phyloP scores from a whole-genome alignment of 75 land plant species.

The Cupressus sempervirens region DNA sequence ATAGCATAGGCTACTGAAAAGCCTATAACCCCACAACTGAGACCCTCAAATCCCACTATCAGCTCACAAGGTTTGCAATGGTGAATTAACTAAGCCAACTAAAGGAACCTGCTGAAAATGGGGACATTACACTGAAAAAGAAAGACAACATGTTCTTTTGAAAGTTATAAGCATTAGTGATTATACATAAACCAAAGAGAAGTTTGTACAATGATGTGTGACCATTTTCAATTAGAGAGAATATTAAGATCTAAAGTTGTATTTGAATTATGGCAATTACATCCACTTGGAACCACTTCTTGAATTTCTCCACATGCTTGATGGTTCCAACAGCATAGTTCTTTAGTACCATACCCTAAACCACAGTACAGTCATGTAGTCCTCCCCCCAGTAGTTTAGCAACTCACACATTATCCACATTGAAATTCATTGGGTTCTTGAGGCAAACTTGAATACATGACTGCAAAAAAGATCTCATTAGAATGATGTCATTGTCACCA shows the following conservation, averaged over 20 bases:
- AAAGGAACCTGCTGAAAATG: too few relatives aligned
- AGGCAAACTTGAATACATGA: conserved; percentile 98
- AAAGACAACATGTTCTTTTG: too few relatives aligned
- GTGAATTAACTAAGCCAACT: too few relatives aligned
- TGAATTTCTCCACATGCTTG: conserved; percentile 72
- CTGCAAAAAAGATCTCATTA: conserved; percentile 35
- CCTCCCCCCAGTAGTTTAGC: conserved; percentile 96
- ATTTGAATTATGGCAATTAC: not conserved
- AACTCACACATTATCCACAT: too few relatives aligned
- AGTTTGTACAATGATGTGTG: too few relatives aligned
- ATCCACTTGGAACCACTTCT: conserved; percentile 34
- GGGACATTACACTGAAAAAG: too few relatives aligned
- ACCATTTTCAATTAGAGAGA: not conserved
- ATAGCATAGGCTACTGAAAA: too few relatives aligned
- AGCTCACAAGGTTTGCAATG: too few relatives aligned
- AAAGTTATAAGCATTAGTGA: too few relatives aligned
- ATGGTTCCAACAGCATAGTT: conserved; percentile 80
- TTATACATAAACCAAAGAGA: too few relatives aligned
- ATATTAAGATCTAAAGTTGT: not conserved
- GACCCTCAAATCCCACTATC: too few relatives aligned
- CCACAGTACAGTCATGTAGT: conserved; percentile 62
- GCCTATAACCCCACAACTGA: too few relatives aligned
- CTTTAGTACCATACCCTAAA: conserved; percentile 91
- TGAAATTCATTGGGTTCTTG: conserved; percentile 82
- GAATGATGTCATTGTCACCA: not conserved